Evolutionary conservation across 2,329 filamentous ascomycete species (phyloP), one percentile per base, ranked within the genome.

Genomic region (Cytospora leucostoma): DNA sequence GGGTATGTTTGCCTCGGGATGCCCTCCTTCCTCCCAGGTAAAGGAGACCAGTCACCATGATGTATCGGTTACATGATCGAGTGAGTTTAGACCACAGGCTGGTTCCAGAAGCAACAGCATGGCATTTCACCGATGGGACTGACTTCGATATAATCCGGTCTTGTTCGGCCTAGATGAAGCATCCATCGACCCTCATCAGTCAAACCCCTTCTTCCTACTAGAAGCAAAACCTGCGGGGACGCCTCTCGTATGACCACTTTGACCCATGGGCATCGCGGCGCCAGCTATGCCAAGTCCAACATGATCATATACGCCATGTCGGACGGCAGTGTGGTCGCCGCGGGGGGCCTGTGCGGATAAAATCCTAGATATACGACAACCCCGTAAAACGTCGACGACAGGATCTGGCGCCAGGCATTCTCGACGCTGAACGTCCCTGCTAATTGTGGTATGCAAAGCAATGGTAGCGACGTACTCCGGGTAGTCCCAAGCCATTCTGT

Each of bases 161-260:
- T 67, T 56, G 80, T 86, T 63, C 86, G 82, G 74, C 82, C 83
- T 3, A 75, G 74, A 27, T 27, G 4, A 27, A 4, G 4, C 27
- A 27, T 27, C 27, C 27, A 27, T 27, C 4, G 27, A 27, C 27
- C 27, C 27, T 27, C 27, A 27, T 3, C 27, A 27, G 27, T 27
- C 27, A 27, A 4, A 27, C 2, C 27, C 27, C 27, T 27, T 27
- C 27, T 27, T 27, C 27, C 27, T 2, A 27, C 27, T 4, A 27
- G 82, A 66, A 71, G 70, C n/a, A 82, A 74, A 12, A 73, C 72
- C 19, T 87, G 84, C 72, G 87, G 83, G 84, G 84, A 87, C 66
- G 83, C 86, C 6, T 80, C 79, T 7, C 82, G 78, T n/a, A 73
- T 75, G 40, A 56, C 62, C 10, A 78, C 80, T 0, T 68, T 76